These are phyloP conservation scores for Candolleomyces eurysporus DNA, from an alignment of 768 basidiomycete species.

Conservation along the genomic window DNA sequence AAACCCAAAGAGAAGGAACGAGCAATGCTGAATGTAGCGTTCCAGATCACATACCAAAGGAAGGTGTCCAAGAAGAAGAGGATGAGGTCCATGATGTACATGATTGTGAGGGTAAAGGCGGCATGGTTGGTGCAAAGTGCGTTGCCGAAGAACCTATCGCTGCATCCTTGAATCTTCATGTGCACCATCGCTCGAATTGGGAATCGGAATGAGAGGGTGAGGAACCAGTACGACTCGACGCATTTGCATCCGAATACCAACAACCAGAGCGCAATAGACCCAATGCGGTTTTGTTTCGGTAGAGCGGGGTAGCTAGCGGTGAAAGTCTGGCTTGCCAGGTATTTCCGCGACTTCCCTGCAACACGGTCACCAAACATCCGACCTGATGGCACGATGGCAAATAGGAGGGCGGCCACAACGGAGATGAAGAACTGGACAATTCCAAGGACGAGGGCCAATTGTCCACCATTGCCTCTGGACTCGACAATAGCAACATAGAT, in stretches of 20 bases:
- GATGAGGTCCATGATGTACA: slow-evolving; percentile 97
- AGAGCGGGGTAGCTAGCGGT: slow-evolving; percentile 91
- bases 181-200: slow-evolving; percentile 94
- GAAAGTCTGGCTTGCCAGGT: slow-evolving; percentile 97
- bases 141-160: slow-evolving; percentile 81
- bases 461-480: slow-evolving; percentile 57
- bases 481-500: slow-evolving; percentile 92
- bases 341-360: slow-evolving; percentile 91
- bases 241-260: slow-evolving; percentile 97
- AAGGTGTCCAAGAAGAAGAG: slow-evolving; percentile 99
- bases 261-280: slow-evolving; percentile 81
- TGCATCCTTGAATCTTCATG: slow-evolving; percentile 93
- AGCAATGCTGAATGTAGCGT: slow-evolving; percentile 87
- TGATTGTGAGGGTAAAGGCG: slow-evolving; percentile 92
- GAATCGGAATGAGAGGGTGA: slow-evolving; percentile 91
- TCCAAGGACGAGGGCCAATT: slow-evolving; percentile 85
- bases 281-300: slow-evolving; percentile 60
- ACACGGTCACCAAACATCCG: slow-evolving; percentile 99
- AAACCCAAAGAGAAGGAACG: slow-evolving; percentile 89
- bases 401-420: slow-evolving; percentile 79
- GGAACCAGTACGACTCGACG: slow-evolving; percentile 96
- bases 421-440: slow-evolving; percentile 97
- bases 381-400: slow-evolving; percentile 91
- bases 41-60: slow-evolving; percentile 99
- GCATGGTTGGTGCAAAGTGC: slow-evolving; percentile 89